A percentile compares a stretch with the other conserved stretches of the same genome.
Evolutionary conservation across 2,329 filamentous ascomycete genomes (phyloP).

Genomic region (Aquanectria penicillioides): DNA sequence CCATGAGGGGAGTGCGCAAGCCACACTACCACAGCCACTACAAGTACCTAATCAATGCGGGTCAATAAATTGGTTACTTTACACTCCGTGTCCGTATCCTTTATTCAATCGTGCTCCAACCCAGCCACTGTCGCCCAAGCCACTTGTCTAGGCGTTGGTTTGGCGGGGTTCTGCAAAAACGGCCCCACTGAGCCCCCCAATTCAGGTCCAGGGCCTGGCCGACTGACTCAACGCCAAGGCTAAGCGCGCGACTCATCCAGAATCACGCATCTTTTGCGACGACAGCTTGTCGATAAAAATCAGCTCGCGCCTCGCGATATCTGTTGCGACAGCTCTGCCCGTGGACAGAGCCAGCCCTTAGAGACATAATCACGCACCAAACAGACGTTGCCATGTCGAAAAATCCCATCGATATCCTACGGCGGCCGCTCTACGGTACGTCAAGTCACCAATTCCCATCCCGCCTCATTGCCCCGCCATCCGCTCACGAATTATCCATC

Average conservation of each 20-base stretch:
- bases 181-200: no score
- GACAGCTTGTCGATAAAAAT: not conserved
- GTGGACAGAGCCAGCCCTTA: not conserved
- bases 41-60: no score
- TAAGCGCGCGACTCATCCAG: not conserved
- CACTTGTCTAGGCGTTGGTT: no score
- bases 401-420: conserved; percentile 57
- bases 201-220: conserved; percentile 1
- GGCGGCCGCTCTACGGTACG: conserved; percentile 63
- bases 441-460: no score
- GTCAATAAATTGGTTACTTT: no score
- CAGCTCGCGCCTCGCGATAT: conserved; percentile 21
- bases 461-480: conserved; percentile 18
- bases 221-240: not conserved
- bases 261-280: not conserved
- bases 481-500: conserved; percentile 5
- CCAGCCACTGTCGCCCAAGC: no score
- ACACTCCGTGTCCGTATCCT: no score
- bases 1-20: no score
- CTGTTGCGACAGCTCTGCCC: not conserved
- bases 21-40: no score
- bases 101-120: no score
- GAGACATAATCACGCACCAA: not conserved
- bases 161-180: no score
- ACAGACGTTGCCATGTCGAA: conserved; percentile 47